A percentile compares a stretch with the other conserved stretches of the same genome.
These are phyloP conservation scores for Hydnomerulius pinastri DNA, from an alignment of 768 basidiomycete genomes.

Conservation along the genomic window DNA sequence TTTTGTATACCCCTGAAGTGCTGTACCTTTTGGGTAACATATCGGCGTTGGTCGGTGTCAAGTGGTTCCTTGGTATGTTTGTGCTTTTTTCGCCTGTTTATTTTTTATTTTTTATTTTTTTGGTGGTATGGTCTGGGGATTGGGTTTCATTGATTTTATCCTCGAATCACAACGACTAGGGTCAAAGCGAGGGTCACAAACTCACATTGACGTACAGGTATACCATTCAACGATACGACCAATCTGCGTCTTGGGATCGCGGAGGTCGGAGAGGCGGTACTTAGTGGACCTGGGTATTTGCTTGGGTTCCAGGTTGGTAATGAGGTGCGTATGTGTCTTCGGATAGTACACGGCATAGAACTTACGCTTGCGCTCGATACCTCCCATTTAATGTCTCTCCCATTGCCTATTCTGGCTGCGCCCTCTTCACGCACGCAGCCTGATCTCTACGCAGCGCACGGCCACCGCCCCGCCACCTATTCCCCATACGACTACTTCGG, in stretches of 20 bases:
- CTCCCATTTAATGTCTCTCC: too few species aligned
- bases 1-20: conserved; percentile 49
- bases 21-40: conserved; percentile 53
- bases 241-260: conserved; percentile 38
- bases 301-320: conserved; percentile 58
- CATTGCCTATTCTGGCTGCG: too few species aligned
- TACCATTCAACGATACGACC: conserved; percentile 17
- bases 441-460: conserved; percentile 46
- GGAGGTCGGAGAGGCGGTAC: conserved; percentile 41
- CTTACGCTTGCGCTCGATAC: conserved; percentile 37
- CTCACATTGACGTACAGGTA: conserved; percentile 16
- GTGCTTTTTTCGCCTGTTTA: neutral
- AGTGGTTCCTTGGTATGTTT: conserved; percentile 49
- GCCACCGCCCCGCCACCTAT: conserved; percentile 30
- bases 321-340: conserved; percentile 35
- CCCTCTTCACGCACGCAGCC: too few species aligned
- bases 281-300: conserved; percentile 39
- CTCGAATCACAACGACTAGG: neutral
- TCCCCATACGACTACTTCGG: conserved; percentile 30
- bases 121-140: too few species aligned
- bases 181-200: too few species aligned
- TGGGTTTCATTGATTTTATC: too few species aligned
- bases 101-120: too few species aligned
- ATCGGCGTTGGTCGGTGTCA: conserved; percentile 40
- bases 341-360: too few species aligned